Evolutionary conservation across 257 asterid genomes (phyloP).

Genomic region (Solanum pimpinellifolium): DNA sequence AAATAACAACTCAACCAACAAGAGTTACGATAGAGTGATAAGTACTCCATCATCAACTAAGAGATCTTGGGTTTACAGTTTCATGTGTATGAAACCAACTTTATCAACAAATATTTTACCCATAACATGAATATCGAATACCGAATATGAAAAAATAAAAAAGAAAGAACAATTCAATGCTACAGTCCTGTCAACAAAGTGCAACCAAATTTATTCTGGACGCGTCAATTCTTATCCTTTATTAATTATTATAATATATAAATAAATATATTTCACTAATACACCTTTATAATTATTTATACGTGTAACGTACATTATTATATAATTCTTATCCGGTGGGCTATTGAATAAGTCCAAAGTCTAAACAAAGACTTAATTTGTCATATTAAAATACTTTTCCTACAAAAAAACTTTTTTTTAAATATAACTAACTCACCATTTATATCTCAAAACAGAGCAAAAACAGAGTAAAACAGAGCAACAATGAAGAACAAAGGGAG

Average conservation of each 20-base stretch:
- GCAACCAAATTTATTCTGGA: neutral
- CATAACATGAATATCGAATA: accelerated
- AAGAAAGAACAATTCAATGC: neutral
- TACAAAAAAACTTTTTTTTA: neutral
- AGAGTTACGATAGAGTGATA: neutral
- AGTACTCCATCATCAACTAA: accelerated
- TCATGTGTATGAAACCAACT: accelerated
- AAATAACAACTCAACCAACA: neutral
- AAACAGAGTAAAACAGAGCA: neutral
- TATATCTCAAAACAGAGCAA: no score
- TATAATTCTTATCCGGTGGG: neutral
- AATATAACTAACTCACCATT: neutral
- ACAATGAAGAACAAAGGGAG: conserved; percentile 1
- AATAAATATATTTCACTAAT: neutral
- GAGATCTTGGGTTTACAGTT: no score
- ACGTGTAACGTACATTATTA: neutral
- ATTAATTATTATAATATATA: neutral
- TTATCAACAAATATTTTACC: accelerated
- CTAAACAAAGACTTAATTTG: neutral
- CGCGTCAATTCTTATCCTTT: neutral
- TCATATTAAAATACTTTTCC: neutral
- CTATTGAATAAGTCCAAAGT: neutral
- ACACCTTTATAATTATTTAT: neutral
- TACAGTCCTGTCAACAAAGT: neutral
- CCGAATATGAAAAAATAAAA: neutral